Percentiles rank a stretch among this genome's conserved stretches.
Conservation (phyloP, 1,139 yeast genomes). For the Suhomyces choctaworum region DNA sequence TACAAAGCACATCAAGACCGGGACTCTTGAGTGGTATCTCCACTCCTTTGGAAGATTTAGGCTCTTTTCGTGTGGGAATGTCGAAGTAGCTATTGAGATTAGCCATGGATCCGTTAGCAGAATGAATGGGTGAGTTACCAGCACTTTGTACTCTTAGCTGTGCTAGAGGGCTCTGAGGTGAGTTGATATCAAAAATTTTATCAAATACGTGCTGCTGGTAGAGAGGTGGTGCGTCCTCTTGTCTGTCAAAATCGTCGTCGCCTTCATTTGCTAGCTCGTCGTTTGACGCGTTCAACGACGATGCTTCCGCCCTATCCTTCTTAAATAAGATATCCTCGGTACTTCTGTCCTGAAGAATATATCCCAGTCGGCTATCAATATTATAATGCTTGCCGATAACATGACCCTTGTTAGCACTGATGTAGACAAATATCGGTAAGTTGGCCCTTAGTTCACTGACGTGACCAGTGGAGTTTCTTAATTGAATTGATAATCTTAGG, state of each 20-base stretch:
- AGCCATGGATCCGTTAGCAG: conserved; percentile 21
- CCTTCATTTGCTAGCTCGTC: conserved; percentile 19
- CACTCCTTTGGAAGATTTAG: not conserved
- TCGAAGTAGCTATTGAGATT: conserved; percentile 32
- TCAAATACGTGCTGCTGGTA: conserved; percentile 42
- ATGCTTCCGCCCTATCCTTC: conserved; percentile 20
- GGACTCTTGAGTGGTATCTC: conserved; percentile 12
- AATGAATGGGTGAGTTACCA: conserved; percentile 18
- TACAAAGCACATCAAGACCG: conserved; percentile 27
- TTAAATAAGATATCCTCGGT: conserved; percentile 41
- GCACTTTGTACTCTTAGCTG: conserved; percentile 33
- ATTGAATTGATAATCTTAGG: conserved; percentile 53
- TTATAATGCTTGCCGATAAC: conserved; percentile 53
- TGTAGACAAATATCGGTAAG: conserved; percentile 59
- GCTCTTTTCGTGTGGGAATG: conserved; percentile 23
- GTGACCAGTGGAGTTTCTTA: conserved; percentile 63
- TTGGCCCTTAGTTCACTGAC: conserved; percentile 69
- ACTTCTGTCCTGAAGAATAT: conserved; percentile 39
- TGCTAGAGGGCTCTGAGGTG: conserved; percentile 41
- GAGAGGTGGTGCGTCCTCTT: conserved; percentile 43
- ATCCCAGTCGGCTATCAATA: conserved; percentile 51
- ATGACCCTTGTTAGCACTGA: conserved; percentile 53
- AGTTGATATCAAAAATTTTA: conserved; percentile 35
- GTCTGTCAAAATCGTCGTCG: conserved; percentile 30
- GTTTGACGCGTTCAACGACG: not conserved